Evolutionary conservation across 192 early-diverging fungal species (phyloP), one percentile per base, ranked within the genome.

Genomic region (Phlyctochytrium bullatum): DNA sequence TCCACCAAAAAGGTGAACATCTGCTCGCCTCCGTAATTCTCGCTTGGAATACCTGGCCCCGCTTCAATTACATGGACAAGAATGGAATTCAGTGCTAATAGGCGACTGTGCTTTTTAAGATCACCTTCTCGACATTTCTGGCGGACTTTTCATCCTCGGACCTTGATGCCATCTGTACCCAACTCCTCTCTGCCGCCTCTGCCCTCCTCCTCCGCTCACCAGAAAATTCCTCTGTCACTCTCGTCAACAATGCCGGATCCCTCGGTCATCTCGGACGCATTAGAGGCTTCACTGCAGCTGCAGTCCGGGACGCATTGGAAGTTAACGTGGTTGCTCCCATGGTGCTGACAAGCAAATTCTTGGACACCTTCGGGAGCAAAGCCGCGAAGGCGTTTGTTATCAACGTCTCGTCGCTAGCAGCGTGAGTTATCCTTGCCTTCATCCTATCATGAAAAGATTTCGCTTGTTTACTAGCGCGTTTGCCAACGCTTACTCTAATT

Each of bases 221-320:
- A n/a, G n/a, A n/a, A n/a, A n/a, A n/a, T n/a, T n/a, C n/a, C n/a
- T n/a, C n/a, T n/a, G n/a, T n/a, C n/a, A n/a, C 59, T 62, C 64
- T 95, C 59, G 70, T 95, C 71, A 89, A 93, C 73, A 91, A 88
- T 71, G 90, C 90, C 0, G 92, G 91, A 20, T 83, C 90, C 0
- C 66, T 89, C 2, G 86, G 92, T 30, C 83, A 88, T 58, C 75
- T 96, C 23, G 72, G 27, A 10, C 50, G 69, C 31, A 52, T 78
- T n/a, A 24, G 66, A 2, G 51, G 66, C 36, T 64, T 67, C 36
- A 64, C 58, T 2, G 24, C 59, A 3, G 52, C 53, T 0, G 69
- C 69, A 52, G 63, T 77, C 12, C 25, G 34, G 4, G 33, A 33
- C 2, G 75, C 67, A 3, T 47, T 77, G 25, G 51, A 74, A 1